Base-by-base conservation (phyloP, 148 eudicot genomes). In the Spergularia bocconei region DNA sequence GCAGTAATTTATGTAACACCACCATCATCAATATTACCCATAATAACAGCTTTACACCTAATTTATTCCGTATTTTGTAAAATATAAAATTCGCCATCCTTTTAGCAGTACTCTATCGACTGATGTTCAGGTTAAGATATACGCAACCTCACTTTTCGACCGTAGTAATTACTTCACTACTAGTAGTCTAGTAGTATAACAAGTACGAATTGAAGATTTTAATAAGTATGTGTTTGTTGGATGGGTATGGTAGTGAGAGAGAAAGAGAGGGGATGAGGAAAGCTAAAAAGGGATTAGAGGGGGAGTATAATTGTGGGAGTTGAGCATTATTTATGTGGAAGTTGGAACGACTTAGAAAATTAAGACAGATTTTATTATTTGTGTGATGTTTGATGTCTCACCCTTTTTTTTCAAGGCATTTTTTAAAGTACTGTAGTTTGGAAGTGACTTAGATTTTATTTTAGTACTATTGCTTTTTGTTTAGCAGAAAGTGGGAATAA, bases 361-460 rank as follows among this genome's bases (percentile, higher is more conserved):
- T 44, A 44, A 44, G 7, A 44, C 1, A 9, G 16, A 5, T 47
- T 47, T 21, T 48, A 39, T 39, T 17, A 1, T 65, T 20, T 25
- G 12, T 68, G 38, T 68, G 56, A 68, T 68, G 71, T 68, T 48
- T 68, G 71, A 50, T 50, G 71, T 21, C 56, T 50, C 51, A 17
- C 50, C 56, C 17, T 6, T 48, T 48, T 13, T 47, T 10, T 19
- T 62, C 13, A 0, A 62, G 13, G 66, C 29, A 21, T 41, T 13
- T 67, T 67, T 67, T 50, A 48, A 48, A 68, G 39, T 21, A 21
- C 33, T 25, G 57, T 68, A 6, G 23, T 23, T 68, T 17, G 19
- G 52, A 66, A 66, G 70, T 47, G 54, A 66, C 29, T 66, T 44
- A 19, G 70, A 29, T 29, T 29, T 29, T 29, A 29, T 44, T 44